Evolutionary conservation across 106 monocot species (phyloP).

Genomic region (Acorus gramineus): DNA sequence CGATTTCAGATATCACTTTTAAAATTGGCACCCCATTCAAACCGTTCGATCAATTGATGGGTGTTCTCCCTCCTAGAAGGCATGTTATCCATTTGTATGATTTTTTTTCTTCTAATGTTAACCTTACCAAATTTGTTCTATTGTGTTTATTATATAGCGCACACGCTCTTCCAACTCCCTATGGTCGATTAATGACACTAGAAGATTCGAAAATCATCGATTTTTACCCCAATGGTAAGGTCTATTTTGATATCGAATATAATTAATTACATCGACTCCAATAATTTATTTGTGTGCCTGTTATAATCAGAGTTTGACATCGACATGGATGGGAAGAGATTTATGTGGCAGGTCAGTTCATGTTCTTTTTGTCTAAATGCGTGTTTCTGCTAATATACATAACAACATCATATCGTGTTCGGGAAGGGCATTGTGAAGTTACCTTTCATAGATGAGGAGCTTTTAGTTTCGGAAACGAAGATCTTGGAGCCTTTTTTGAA

Average conservation of each 20-base stretch:
- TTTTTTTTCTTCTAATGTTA: neutral
- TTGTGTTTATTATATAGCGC: slow-evolving; percentile 13
- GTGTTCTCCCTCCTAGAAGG: slow-evolving; percentile 49
- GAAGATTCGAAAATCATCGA: slow-evolving; percentile 20
- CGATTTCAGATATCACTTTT: slow-evolving; percentile 10
- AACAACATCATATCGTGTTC: neutral
- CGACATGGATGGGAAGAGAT: slow-evolving; percentile 39
- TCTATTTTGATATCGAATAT: neutral
- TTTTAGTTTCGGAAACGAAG: slow-evolving; percentile 13
- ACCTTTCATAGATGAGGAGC: slow-evolving; percentile 29
- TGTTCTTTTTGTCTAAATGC: neutral
- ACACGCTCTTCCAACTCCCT: slow-evolving; percentile 29
- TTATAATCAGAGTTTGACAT: slow-evolving; percentile 26
- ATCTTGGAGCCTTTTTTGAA: slow-evolving; percentile 11
- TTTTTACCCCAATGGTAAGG: slow-evolving; percentile 45
- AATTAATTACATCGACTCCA: neutral
- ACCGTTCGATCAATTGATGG: slow-evolving; percentile 59
- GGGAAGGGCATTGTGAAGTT: slow-evolving; percentile 26
- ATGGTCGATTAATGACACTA: slow-evolving; percentile 25
- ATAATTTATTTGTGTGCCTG: neutral
- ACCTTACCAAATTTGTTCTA: neutral
- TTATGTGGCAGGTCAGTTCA: slow-evolving; percentile 36
- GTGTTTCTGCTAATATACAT: neutral
- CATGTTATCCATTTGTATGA: neutral
- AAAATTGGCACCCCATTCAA: slow-evolving; percentile 25